Evolutionary conservation across 2,329 filamentous ascomycete genomes (phyloP).

Genomic region (Aspergillus alliaceus): DNA sequence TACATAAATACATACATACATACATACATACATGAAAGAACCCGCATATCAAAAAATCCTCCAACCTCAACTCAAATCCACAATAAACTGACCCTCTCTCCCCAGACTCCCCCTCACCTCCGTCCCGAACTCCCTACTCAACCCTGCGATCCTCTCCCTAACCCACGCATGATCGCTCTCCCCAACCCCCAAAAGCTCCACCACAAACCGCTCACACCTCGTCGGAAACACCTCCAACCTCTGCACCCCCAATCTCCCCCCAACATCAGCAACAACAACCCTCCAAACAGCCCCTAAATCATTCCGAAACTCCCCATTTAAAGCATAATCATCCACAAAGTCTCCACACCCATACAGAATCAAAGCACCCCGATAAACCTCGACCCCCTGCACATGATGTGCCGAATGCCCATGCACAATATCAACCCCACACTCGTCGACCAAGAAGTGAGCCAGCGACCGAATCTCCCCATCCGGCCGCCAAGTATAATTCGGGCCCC

Average conservation of each 20-base stretch:
- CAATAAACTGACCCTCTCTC: neutral
- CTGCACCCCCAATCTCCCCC: slow-evolving; percentile 9
- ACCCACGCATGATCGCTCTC: slow-evolving; percentile 38
- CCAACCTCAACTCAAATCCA: neutral
- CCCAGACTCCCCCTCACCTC: slow-evolving; percentile 14
- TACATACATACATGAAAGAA: neutral
- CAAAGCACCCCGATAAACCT: slow-evolving; percentile 35
- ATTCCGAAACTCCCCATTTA: slow-evolving; percentile 37
- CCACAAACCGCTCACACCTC: slow-evolving; percentile 33
- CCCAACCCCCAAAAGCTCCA: slow-evolving; percentile 24
- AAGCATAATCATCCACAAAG: slow-evolving; percentile 45
- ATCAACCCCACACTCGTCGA: slow-evolving; percentile 44
- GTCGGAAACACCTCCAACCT: slow-evolving; percentile 40
- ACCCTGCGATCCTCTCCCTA: slow-evolving; percentile 22
- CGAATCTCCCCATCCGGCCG: slow-evolving; percentile 30
- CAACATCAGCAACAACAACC: slow-evolving; percentile 27
- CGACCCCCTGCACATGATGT: slow-evolving; percentile 44
- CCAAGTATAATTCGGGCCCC: slow-evolving; percentile 45
- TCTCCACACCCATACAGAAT: slow-evolving; percentile 45
- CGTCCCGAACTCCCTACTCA: slow-evolving; percentile 33
- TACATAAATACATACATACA: neutral
- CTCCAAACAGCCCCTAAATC: slow-evolving; percentile 43
- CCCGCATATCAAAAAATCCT: neutral
- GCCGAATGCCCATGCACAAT: slow-evolving; percentile 44
- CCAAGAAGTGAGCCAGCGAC: slow-evolving; percentile 38